phyloP scores from a whole-genome alignment of 306 rosid species.

The Cucurbita pepo region DNA sequence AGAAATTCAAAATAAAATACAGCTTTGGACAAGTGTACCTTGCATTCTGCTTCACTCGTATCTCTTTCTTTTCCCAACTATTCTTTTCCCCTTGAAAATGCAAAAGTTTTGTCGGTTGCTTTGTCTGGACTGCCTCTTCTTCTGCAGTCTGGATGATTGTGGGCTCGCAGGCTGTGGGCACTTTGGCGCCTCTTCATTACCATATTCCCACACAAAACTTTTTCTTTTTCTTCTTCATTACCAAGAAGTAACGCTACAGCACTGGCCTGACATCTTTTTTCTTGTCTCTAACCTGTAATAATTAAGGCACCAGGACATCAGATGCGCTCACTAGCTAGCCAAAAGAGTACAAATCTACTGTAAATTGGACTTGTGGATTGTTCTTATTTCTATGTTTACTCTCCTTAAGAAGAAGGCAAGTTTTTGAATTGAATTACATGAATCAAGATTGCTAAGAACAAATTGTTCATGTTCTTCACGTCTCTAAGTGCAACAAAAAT shows the following conservation, averaged over 20 bases:
- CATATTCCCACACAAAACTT: slow-evolving; percentile 4
- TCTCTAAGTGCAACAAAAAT: background rate
- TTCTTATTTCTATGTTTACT: background rate
- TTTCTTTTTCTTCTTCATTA: background rate
- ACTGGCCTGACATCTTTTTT: background rate
- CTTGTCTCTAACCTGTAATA: slow-evolving; percentile 5
- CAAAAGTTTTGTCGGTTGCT: background rate
- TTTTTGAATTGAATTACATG: background rate
- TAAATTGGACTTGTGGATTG: background rate
- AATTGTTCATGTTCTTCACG: background rate
- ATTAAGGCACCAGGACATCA: background rate
- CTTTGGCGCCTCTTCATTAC: slow-evolving; percentile 14
- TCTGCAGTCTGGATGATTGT: slow-evolving; percentile 1
- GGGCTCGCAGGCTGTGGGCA: slow-evolving; percentile 7
- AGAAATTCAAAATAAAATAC: background rate
- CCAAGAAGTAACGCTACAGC: background rate
- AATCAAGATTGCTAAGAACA: background rate
- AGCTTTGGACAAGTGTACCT: slow-evolving; percentile 4
- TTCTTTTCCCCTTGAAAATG: background rate
- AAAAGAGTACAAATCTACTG: background rate
- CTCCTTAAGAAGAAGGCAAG: background rate
- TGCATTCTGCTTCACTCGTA: slow-evolving; percentile 2
- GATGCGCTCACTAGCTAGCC: background rate
- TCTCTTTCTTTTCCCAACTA: background rate
- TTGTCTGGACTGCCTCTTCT: background rate